These are phyloP conservation scores for Piper betle DNA, from an alignment of 164 flowering plant species.

Conservation along the genomic window DNA sequence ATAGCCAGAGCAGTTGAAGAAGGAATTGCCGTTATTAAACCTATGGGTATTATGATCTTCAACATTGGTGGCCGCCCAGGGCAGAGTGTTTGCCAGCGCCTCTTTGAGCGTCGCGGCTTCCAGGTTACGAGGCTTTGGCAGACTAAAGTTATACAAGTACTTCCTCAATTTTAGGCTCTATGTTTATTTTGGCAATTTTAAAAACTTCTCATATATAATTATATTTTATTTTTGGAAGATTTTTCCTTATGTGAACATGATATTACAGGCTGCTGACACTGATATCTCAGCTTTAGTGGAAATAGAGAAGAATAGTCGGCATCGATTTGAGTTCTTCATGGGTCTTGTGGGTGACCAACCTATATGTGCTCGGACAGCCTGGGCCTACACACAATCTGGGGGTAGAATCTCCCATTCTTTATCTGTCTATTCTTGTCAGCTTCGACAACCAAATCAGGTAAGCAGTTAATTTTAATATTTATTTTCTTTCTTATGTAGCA, in stretches of 20 bases:
- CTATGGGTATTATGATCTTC: constrained; percentile 90
- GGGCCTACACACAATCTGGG: constrained; percentile 95
- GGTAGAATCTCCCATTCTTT: constrained; percentile 93
- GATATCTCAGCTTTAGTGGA: constrained; percentile 95
- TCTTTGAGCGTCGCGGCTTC: constrained; percentile 96
- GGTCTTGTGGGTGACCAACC: constrained; percentile 90
- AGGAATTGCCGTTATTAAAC: constrained; percentile 87
- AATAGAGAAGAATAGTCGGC: constrained; percentile 90
- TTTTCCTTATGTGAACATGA: constrained; percentile 6
- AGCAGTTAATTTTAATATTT: not conserved
- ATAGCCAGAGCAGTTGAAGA: constrained; percentile 98
- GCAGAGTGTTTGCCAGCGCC: constrained; percentile 83
- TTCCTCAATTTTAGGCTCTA: not conserved
- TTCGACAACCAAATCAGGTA: constrained; percentile 89
- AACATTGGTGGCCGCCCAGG: constrained; percentile 99
- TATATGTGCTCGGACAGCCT: constrained; percentile 98
- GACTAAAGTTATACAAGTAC: constrained; percentile 84
- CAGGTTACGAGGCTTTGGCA: constrained; percentile 83
- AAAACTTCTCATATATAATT: not conserved
- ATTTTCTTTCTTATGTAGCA: not conserved
- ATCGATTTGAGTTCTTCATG: constrained; percentile 97
- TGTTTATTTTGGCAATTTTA: not conserved
- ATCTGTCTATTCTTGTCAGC: constrained; percentile 92
- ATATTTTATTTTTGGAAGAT: not conserved
- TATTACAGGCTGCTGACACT: constrained; percentile 84